These are phyloP conservation scores for Microbotryomycetes sp. DNA, from an alignment of 1,284 basidiomycete species.

Conservation along the genomic window DNA sequence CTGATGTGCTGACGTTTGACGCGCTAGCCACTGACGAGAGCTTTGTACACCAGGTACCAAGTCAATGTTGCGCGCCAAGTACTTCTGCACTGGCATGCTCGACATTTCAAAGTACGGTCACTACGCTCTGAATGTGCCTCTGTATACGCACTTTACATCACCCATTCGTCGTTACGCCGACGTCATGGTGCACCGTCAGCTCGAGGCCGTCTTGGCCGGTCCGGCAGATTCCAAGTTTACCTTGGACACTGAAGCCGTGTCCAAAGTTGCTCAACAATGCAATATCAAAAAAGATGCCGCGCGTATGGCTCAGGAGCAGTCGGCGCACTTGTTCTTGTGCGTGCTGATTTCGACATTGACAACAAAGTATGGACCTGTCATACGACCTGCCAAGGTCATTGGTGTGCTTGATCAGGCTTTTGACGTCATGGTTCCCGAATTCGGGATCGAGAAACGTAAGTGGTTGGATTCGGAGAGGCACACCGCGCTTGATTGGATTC, in stretches of 20 bases:
- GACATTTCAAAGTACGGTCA: conserved; percentile 98
- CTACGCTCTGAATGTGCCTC: conserved; percentile 79
- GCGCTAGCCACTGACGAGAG: no score
- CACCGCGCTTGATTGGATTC: neutral
- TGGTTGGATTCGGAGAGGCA: neutral
- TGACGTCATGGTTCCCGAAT: conserved; percentile 60
- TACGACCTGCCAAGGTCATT: conserved; percentile 86
- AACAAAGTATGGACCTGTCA: conserved; percentile 85
- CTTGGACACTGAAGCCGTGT: conserved; percentile 94
- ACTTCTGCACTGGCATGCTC: conserved; percentile 98
- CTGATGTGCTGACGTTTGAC: conserved; percentile 52
- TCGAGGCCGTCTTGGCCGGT: conserved; percentile 75
- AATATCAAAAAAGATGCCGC: conserved; percentile 91
- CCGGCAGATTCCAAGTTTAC: conserved; percentile 70
- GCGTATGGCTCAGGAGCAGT: conserved; percentile 88
- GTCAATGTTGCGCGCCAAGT: conserved; percentile 84
- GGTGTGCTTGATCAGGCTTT: conserved; percentile 92
- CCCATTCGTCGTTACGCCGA: conserved; percentile 62
- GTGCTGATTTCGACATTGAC: conserved; percentile 88
- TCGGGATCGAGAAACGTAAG: conserved; percentile 83
- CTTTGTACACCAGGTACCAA: conserved; percentile 50
- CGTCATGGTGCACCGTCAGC: conserved; percentile 89
- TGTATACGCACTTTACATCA: conserved; percentile 92
- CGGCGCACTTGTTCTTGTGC: conserved; percentile 88
- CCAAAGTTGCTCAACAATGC: conserved; percentile 94